Percentiles rank a stretch among this genome's conserved stretches.
Conservation (phyloP, 2,329 filamentous ascomycete genomes). For the Paecilomyces niveus region DNA sequence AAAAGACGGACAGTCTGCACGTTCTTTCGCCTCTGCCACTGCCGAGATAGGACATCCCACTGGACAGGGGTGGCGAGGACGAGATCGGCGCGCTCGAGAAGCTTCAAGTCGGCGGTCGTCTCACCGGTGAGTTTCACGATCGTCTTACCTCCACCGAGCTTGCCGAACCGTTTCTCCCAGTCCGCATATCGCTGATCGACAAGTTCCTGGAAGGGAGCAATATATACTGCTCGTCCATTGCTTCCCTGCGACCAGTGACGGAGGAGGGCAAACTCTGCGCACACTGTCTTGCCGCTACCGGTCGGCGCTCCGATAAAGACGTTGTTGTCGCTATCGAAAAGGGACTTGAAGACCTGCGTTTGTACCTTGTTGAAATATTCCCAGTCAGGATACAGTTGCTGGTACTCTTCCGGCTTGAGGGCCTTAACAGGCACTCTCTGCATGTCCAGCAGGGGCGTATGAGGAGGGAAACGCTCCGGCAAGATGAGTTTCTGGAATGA, state of each 20-base stretch:
- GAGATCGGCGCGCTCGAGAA: slow-evolving; percentile 79
- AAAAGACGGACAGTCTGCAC: slow-evolving; percentile 84
- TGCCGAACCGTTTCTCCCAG: slow-evolving; percentile 71
- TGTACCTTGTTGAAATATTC: slow-evolving; percentile 94
- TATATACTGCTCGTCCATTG: slow-evolving; percentile 77
- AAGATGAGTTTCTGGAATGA: slow-evolving; percentile 93
- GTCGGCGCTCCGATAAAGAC: slow-evolving; percentile 90
- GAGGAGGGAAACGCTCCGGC: slow-evolving; percentile 90
- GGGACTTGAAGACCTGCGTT: slow-evolving; percentile 90
- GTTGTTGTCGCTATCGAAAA: slow-evolving; percentile 87
- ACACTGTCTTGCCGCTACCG: slow-evolving; percentile 93
- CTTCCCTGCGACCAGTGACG: slow-evolving; percentile 73
- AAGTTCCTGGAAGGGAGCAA: slow-evolving; percentile 90
- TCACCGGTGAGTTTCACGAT: slow-evolving; percentile 93
- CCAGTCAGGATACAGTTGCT: slow-evolving; percentile 74
- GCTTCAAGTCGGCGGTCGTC: slow-evolving; percentile 79
- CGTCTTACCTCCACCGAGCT: slow-evolving; percentile 73
- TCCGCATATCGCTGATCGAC: slow-evolving; percentile 75
- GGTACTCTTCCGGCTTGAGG: slow-evolving; percentile 77
- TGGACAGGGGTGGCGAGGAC: slow-evolving; percentile 88
- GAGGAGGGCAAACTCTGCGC: slow-evolving; percentile 87
- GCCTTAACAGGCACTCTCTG: slow-evolving; percentile 86
- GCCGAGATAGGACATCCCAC: slow-evolving; percentile 92
- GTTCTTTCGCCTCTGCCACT: slow-evolving; percentile 96
- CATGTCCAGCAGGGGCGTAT: slow-evolving; percentile 84